These are phyloP conservation scores for Chloromonas sp. DNA, from an alignment of 163 green algal genomes.

Conservation along the genomic window DNA sequence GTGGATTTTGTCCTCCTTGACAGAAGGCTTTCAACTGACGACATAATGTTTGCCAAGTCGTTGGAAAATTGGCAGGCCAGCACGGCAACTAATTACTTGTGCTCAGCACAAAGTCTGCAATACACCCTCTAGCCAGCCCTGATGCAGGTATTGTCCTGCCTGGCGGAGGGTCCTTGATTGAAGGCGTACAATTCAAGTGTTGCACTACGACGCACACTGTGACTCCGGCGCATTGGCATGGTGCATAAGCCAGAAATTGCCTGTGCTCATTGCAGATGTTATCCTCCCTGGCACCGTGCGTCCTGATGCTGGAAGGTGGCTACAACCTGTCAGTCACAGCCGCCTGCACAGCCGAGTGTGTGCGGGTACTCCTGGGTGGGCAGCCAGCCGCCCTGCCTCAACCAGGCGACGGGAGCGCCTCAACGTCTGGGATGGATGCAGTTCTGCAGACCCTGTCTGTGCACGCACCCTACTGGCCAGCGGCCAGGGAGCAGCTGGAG, in stretches of 20 bases:
- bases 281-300: constrained; percentile 44
- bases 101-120: no score
- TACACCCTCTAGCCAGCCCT: no score
- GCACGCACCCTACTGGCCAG: constrained; percentile 18
- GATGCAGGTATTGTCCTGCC: no score
- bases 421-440: background rate
- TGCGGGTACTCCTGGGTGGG: constrained; percentile 63
- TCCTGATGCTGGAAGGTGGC: constrained; percentile 73
- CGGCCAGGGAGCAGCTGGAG: constrained; percentile 67
- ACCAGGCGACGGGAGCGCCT: background rate
- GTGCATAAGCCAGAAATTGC: no score
- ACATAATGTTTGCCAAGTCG: no score
- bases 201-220: no score
- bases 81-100: no score
- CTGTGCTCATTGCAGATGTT: constrained; percentile 30
- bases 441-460: constrained; percentile 29
- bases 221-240: no score
- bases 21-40: no score
- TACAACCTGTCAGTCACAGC: constrained; percentile 70
- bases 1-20: background rate
- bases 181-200: no score
- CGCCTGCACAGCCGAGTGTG: constrained; percentile 42
- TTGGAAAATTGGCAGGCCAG: no score
- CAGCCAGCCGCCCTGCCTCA: constrained; percentile 24
- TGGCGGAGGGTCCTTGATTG: no score